These are phyloP conservation scores for Bocquillonia castaneifolia DNA, from an alignment of 441 rosid genomes.

Conservation along the genomic window DNA sequence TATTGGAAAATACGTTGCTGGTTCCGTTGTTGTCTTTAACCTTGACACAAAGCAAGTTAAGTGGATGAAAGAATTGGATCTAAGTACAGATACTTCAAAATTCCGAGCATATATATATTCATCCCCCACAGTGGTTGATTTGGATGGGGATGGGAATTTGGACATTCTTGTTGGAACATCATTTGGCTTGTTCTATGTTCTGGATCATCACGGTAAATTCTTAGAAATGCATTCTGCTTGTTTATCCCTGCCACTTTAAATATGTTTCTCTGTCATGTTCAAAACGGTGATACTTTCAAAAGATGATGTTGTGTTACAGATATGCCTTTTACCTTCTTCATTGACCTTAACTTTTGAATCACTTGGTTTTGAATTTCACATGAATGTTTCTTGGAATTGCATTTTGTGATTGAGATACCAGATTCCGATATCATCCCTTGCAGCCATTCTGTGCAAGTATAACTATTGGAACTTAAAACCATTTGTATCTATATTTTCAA, in stretches of 20 bases:
- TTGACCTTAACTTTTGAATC: background rate
- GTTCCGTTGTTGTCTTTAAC: constrained; percentile 82
- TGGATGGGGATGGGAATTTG: constrained; percentile 98
- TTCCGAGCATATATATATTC: constrained; percentile 88
- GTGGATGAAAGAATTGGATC: constrained; percentile 77
- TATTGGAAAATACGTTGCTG: constrained; percentile 83
- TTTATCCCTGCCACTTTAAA: background rate
- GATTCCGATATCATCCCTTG: background rate
- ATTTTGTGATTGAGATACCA: background rate
- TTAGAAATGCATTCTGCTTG: background rate
- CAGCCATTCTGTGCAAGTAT: background rate
- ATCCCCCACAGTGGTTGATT: constrained; percentile 91
- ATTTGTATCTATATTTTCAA: background rate
- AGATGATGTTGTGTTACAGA: too few relatives aligned
- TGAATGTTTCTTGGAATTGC: constrained; percentile 1
- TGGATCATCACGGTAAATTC: constrained; percentile 88
- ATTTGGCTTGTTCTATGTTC: constrained; percentile 86
- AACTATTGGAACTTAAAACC: background rate
- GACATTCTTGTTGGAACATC: constrained; percentile 98
- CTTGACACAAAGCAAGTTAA: constrained; percentile 97
- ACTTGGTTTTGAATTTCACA: background rate
- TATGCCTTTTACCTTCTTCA: background rate
- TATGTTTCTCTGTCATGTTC: constrained; percentile 2
- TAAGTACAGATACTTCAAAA: constrained; percentile 66
- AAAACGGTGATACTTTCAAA: too few relatives aligned